Base-by-base conservation (phyloP, 805 yeast genomes). In the Pichia paraexigua region DNA sequence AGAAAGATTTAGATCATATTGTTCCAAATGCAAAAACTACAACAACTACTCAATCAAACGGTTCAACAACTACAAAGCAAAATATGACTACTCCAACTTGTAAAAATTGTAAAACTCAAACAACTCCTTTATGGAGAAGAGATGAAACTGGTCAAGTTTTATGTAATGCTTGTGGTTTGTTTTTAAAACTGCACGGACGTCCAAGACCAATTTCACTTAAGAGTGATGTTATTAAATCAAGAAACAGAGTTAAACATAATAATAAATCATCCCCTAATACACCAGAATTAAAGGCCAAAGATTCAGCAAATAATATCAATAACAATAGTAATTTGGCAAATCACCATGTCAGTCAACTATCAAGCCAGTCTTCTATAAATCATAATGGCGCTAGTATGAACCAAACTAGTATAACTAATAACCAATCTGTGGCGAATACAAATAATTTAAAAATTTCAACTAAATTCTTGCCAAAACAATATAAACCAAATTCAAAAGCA, bases 111-210 rank as follows among this genome's bases (percentile, higher is more conserved):
- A 79, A 84, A 61, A 91, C 98, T 2, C 86, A 89, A 53, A 91
- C 94, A 1, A 91, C 98, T 2, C 97, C 98, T 1, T 72, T 91
- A 28, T 91, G 97, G 97, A 78, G 97, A 68, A 76, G 97, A 56
- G 97, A 91, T 68, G 97, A 90, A 62, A 80, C 87, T 12, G 95
- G 95, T 17, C 85, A 83, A 60, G 95, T 91, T 35, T 75, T 91
- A 46, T 91, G 98, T 67, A 91, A 91, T 70, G 98, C 98, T 11
- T 89, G 97, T 71, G 97, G 97, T 0, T 72, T 89, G 47, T 89
- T 89, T 62, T 70, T 90, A 53, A 91, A 91, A 69, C 76, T 91
- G 42, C 98, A 91, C 64, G 96, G 97, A 24, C 79, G 95, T 49
- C 88, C 96, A 40, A 76, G 98, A 61, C 97, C 98, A 7, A 90